These are phyloP conservation scores for Camillea tinctor DNA, from an alignment of 2,329 filamentous ascomycete genomes.

Conservation along the genomic window DNA sequence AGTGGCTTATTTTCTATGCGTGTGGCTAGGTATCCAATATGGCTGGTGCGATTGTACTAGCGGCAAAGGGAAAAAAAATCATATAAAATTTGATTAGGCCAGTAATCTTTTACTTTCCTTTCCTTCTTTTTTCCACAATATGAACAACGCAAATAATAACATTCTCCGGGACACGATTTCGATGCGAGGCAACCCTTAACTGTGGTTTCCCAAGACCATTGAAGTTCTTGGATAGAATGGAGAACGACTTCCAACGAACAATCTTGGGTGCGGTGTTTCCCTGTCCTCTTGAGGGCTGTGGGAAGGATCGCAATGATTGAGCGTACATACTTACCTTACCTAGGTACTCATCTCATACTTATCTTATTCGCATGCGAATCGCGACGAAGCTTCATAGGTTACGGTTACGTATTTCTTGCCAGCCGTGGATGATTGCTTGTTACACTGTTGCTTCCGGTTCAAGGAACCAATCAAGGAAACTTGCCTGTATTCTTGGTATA, in stretches of 20 bases:
- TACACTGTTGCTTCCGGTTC: no score
- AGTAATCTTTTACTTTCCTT: conserved; percentile 16
- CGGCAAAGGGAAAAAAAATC: conserved; percentile 10
- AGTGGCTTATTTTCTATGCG: background rate
- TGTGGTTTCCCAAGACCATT: conserved; percentile 49
- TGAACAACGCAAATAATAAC: conserved; percentile 50
- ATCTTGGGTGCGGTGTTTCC: conserved; percentile 60
- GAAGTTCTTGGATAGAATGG: conserved; percentile 49
- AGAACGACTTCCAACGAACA: conserved; percentile 52
- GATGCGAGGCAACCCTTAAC: conserved; percentile 45
- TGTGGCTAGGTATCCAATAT: conserved; percentile 2
- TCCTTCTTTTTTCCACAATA: conserved; percentile 35
- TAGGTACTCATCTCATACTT: background rate
- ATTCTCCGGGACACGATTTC: conserved; percentile 44
- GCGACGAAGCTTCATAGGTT: no score
- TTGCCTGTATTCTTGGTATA: no score
- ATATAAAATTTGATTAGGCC: conserved; percentile 1
- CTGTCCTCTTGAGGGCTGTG: conserved; percentile 41
- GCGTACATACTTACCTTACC: conserved; percentile 42
- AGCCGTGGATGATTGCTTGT: no score
- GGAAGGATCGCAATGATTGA: conserved; percentile 61
- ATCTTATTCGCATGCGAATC: no score
- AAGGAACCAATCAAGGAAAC: no score
- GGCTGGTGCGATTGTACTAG: conserved; percentile 9
- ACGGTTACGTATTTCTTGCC: no score